Base-by-base conservation (phyloP, 306 rosid species). In the Lathyrus sativus region DNA sequence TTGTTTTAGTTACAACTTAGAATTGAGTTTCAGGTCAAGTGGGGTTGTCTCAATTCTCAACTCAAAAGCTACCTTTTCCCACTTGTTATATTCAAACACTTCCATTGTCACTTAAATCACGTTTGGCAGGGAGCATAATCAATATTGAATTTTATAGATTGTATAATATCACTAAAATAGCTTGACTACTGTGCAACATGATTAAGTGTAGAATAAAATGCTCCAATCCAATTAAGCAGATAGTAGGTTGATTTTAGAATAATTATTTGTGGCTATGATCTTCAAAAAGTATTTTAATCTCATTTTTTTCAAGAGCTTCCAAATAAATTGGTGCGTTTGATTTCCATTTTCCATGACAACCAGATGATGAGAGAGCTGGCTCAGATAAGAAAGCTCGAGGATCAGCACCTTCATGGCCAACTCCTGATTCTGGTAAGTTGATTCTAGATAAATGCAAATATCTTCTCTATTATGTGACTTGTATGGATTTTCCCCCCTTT, bases 361-460 rank as follows among this genome's bases (percentile, higher is more conserved):
- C 82, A 90, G 99, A 93, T 46, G 95, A 85, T 67, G 96, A 83
- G 73, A 86, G 89, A 68, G 74, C 75, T 71, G 84, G 92, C 17
- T 74, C 83, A 2, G 96, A 86, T 76, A 93, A 93, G 89, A 93
- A 82, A 77, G 84, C 97, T 76, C 87, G 87, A 81, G 85, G 88
- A 56, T 82, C 89, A 41, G 58, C 82, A 12, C 77, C 78, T 61
- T 67, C 88, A 53, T 85, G 85, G 86, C 79, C 80, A 9, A 28
- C 85, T 84, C 74, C 88, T 33, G 91, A 88, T 76, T 83, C 92
- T 58, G 95, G 99, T 90, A 79, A 80, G 90, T 64, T 51, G 71
- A 64, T 75, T 63, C 68, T 58, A 43, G 65, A 44, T 48, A 28
- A 63, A 63, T 28, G 38, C 38, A 19, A 49, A 44, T 65, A 9